These are phyloP conservation scores for Salvia sclarea DNA, from an alignment of 305 asterid species.

Conservation along the genomic window DNA sequence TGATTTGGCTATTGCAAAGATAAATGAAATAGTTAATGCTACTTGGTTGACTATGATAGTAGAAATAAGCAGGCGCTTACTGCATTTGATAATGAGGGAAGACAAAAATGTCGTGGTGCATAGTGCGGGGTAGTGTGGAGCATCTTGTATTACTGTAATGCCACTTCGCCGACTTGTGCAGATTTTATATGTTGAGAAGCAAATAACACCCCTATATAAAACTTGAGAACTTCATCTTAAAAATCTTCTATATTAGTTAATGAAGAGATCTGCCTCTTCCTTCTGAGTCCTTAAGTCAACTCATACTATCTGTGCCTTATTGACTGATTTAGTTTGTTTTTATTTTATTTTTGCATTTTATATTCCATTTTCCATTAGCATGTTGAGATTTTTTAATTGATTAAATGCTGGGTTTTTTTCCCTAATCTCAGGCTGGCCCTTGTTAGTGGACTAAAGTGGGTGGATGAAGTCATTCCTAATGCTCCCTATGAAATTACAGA, in stretches of 20 bases:
- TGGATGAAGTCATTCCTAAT: conserved; percentile 87
- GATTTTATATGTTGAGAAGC: no score
- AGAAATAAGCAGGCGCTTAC: no score
- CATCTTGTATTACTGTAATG: no score
- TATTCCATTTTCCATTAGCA: neutral
- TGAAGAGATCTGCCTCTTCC: neutral
- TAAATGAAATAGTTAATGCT: neutral
- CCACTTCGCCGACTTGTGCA: no score
- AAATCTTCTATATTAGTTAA: neutral
- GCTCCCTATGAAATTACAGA: conserved; percentile 91
- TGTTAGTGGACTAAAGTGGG: conserved; percentile 96
- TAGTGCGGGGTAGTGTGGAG: no score
- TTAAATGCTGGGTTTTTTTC: neutral
- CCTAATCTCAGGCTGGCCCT: conserved; percentile 60
- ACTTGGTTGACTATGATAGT: neutral
- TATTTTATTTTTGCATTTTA: neutral
- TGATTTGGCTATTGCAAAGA: neutral
- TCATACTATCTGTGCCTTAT: neutral
- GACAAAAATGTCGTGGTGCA: neutral
- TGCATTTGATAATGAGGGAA: neutral
- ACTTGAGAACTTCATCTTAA: neutral
- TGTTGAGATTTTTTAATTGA: neutral
- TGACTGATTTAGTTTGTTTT: neutral
- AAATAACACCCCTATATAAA: no score
- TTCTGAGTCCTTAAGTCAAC: neutral